Percentiles rank a stretch among this genome's conserved stretches.
These are phyloP conservation scores for Evernia prunastri DNA, from an alignment of 495 filamentous ascomycete species.

Conservation along the genomic window DNA sequence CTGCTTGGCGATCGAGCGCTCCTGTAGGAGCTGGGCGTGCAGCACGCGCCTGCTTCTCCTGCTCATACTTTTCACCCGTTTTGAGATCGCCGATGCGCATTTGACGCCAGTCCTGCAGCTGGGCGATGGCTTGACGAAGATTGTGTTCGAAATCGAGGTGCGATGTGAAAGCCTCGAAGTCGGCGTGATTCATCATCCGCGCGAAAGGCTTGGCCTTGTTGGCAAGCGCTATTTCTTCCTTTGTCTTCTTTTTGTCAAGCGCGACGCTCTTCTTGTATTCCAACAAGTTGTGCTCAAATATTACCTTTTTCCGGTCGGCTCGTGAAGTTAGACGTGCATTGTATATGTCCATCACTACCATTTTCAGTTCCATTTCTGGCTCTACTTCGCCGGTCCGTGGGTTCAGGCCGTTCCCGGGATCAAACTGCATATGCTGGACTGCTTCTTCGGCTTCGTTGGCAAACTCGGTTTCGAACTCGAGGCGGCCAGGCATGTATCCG, in stretches of 20 bases:
- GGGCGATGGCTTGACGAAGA: constrained; percentile 77
- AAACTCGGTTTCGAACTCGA: constrained; percentile 97
- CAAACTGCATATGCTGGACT: constrained; percentile 96
- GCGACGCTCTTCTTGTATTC: constrained; percentile 87
- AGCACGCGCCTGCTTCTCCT: constrained; percentile 74
- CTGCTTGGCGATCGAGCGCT: constrained; percentile 73
- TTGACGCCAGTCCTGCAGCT: constrained; percentile 90
- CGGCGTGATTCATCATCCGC: constrained; percentile 88
- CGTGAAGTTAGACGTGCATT: constrained; percentile 85
- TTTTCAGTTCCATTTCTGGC: constrained; percentile 92
- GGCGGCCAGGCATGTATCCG: constrained; percentile 94
- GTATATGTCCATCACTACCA: constrained; percentile 98
- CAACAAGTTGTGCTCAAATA: constrained; percentile 89
- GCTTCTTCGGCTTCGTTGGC: constrained; percentile 97
- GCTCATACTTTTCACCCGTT: constrained; percentile 88
- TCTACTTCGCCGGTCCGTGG: constrained; percentile 74
- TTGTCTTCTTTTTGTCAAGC: constrained; percentile 87
- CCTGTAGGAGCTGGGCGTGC: constrained; percentile 64
- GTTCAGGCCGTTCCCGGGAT: constrained; percentile 88
- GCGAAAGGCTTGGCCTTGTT: constrained; percentile 95
- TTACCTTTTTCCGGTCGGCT: constrained; percentile 91
- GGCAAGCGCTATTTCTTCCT: constrained; percentile 84
- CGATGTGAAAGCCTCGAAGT: constrained; percentile 79
- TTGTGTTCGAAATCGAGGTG: constrained; percentile 86
- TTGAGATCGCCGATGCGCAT: constrained; percentile 76